These are phyloP conservation scores for Fusarium anguioides DNA, from an alignment of 2,329 filamentous ascomycete species.

Conservation along the genomic window DNA sequence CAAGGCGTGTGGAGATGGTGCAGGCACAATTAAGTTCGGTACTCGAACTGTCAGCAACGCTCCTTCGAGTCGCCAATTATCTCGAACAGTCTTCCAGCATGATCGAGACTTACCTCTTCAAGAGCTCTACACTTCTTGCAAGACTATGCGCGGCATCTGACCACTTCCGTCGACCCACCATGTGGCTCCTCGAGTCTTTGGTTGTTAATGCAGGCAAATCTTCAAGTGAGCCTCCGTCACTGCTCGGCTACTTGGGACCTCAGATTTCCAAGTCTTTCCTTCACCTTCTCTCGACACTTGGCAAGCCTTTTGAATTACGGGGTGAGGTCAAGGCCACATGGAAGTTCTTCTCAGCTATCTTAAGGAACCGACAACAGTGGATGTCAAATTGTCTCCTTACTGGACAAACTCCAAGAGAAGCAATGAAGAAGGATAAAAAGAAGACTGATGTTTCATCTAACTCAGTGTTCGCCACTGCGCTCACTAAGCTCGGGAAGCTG, in stretches of 20 bases:
- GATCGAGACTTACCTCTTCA: conserved; percentile 83
- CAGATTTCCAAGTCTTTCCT: conserved; percentile 87
- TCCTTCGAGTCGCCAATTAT: conserved; percentile 77
- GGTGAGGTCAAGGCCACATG: conserved; percentile 77
- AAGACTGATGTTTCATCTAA: conserved; percentile 61
- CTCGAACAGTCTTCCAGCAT: conserved; percentile 71
- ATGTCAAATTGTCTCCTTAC: conserved; percentile 94
- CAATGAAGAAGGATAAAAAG: conserved; percentile 68
- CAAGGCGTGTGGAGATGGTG: conserved; percentile 64
- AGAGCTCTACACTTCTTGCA: conserved; percentile 79
- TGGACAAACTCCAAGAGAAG: conserved; percentile 83
- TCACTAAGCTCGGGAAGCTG: conserved; percentile 76
- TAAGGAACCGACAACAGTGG: conserved; percentile 94
- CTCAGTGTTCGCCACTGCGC: conserved; percentile 79
- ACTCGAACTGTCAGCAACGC: conserved; percentile 72
- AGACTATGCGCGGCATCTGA: conserved; percentile 79
- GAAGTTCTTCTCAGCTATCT: conserved; percentile 85
- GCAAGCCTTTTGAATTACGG: conserved; percentile 76
- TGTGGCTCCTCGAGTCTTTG: conserved; percentile 77
- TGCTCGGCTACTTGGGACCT: conserved; percentile 89
- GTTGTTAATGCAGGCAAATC: conserved; percentile 75
- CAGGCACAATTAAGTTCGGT: conserved; percentile 72
- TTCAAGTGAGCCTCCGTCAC: conserved; percentile 83
- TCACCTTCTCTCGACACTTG: conserved; percentile 78
- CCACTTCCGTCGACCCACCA: conserved; percentile 71